phyloP scores from a whole-genome alignment of 495 filamentous ascomycete species.

The Cenococcum geophilum region DNA sequence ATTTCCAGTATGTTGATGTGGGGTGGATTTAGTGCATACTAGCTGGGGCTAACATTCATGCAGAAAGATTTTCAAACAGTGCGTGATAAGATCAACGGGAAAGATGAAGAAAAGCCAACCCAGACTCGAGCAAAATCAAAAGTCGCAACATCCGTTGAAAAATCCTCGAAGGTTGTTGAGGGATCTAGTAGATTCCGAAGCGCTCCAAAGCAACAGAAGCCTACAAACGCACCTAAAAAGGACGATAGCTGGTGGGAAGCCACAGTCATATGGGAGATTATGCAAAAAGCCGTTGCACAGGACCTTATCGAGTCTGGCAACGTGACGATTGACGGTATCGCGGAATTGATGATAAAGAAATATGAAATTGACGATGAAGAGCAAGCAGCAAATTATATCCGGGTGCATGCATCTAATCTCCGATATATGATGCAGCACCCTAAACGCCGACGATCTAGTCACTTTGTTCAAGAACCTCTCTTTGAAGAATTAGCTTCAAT shows the following conservation, averaged over 20 bases:
- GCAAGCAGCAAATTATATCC: slow-evolving; percentile 18
- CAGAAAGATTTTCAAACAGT: slow-evolving; percentile 1
- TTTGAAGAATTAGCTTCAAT: slow-evolving; percentile 18
- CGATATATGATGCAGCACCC: slow-evolving; percentile 28
- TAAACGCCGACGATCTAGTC: slow-evolving; percentile 7
- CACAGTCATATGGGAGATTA: slow-evolving; percentile 25
- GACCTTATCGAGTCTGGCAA: slow-evolving; percentile 15
- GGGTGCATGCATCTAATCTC: slow-evolving; percentile 28
- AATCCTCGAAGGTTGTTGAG: not conserved
- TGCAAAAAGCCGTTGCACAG: slow-evolving; percentile 25
- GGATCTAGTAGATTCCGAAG: not conserved
- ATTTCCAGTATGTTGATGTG: slow-evolving; percentile 38
- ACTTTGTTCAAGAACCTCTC: slow-evolving; percentile 18
- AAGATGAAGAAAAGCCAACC: not conserved
- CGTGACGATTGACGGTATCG: slow-evolving; percentile 16
- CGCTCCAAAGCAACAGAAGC: slow-evolving; percentile 7
- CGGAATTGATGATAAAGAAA: slow-evolving; percentile 17
- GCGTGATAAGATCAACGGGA: slow-evolving; percentile 3
- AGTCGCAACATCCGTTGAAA: not conserved
- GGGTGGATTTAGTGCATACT: not conserved
- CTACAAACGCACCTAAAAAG: slow-evolving; percentile 23
- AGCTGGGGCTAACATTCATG: not conserved
- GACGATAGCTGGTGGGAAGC: slow-evolving; percentile 33
- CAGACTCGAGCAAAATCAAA: not conserved
- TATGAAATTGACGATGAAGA: slow-evolving; percentile 23